A percentile compares a stretch with the other conserved stretches of the same genome.
phyloP scores from a whole-genome alignment of 352 stramenopile species.

The Phytophthora constricta region DNA sequence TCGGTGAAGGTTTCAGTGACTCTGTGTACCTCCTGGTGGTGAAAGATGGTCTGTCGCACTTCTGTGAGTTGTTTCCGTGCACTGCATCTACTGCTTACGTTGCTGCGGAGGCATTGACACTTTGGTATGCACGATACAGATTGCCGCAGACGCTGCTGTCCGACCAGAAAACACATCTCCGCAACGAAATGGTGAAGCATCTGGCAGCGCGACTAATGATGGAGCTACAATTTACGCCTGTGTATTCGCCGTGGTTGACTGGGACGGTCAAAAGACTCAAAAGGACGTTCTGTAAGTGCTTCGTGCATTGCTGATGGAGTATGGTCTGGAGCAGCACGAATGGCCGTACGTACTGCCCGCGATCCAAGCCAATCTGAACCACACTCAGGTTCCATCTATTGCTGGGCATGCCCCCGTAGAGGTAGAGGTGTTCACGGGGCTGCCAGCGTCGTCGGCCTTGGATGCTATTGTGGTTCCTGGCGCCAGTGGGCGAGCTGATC shows the following conservation, averaged over 20 bases:
- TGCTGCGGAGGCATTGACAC: slow-evolving; percentile 2
- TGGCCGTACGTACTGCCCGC: slow-evolving; percentile 18
- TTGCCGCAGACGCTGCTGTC: slow-evolving; percentile 11
- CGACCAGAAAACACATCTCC: slow-evolving; percentile 26
- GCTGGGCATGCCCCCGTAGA: slow-evolving; percentile 8
- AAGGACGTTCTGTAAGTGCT: slow-evolving; percentile 22
- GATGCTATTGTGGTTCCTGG: slow-evolving; percentile 2
- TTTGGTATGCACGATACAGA: slow-evolving; percentile 14
- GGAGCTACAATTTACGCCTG: slow-evolving; percentile 8
- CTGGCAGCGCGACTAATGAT: slow-evolving; percentile 3
- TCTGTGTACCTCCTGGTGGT: background rate
- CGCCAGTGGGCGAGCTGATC: background rate
- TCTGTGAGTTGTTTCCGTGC: slow-evolving; percentile 23
- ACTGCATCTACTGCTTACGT: slow-evolving; percentile 5
- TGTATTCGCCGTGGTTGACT: slow-evolving; percentile 23
- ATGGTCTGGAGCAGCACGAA: slow-evolving; percentile 3
- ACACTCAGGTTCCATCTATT: slow-evolving; percentile 13
- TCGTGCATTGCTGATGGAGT: slow-evolving; percentile 21
- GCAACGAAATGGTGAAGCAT: slow-evolving; percentile 21
- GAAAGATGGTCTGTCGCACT: slow-evolving; percentile 18
- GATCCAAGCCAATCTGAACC: slow-evolving; percentile 29
- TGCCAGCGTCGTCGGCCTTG: slow-evolving; percentile 6
- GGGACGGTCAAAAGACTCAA: slow-evolving; percentile 24
- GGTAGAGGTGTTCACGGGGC: slow-evolving; percentile 22
- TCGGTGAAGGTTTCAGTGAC: slow-evolving; percentile 2